A percentile compares a stretch with the other conserved stretches of the same genome.
phyloP scores from a whole-genome alignment of 257 asterid species.

The Petunia secreta region DNA sequence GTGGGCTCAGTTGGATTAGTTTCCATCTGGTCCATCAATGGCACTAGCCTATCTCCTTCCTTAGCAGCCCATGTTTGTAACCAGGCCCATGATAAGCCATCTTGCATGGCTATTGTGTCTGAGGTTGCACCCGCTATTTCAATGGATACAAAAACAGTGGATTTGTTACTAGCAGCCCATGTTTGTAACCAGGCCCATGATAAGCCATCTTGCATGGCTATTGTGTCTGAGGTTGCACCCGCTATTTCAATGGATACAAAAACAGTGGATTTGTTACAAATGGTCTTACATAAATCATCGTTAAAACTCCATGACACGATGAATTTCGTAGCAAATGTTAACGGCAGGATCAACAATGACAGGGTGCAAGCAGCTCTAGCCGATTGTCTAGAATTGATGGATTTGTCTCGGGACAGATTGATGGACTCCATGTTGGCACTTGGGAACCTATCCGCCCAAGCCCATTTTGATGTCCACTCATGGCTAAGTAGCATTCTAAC shows the following conservation, averaged over 20 bases:
- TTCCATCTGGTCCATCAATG: constrained; percentile 4
- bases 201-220: constrained; percentile 20
- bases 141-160: neutral
- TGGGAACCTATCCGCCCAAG: constrained; percentile 6
- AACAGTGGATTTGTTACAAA: constrained; percentile 11
- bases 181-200: constrained; percentile 30
- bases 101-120: constrained; percentile 25
- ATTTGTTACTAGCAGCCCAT: neutral
- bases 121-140: constrained; percentile 18
- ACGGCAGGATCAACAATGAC: constrained; percentile 23
- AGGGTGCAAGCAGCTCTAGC: constrained; percentile 29
- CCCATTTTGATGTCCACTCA: constrained; percentile 31
- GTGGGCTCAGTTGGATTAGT: constrained; percentile 20
- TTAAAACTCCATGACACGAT: constrained; percentile 23
- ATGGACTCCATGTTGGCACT: constrained; percentile 35
- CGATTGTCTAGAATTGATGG: constrained; percentile 40
- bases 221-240: constrained; percentile 26
- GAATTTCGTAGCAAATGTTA: constrained; percentile 12
- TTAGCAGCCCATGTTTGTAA: constrained; percentile 12
- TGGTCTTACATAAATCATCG: constrained; percentile 26
- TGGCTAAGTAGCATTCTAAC: constrained; percentile 42
- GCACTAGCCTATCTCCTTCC: constrained; percentile 1
- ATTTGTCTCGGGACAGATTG: constrained; percentile 36
- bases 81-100: constrained; percentile 29
- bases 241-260: neutral